A percentile compares a stretch with the other conserved stretches of the same genome.
These are phyloP conservation scores for Sicyos edulis DNA, from an alignment of 306 rosid genomes.

Conservation along the genomic window DNA sequence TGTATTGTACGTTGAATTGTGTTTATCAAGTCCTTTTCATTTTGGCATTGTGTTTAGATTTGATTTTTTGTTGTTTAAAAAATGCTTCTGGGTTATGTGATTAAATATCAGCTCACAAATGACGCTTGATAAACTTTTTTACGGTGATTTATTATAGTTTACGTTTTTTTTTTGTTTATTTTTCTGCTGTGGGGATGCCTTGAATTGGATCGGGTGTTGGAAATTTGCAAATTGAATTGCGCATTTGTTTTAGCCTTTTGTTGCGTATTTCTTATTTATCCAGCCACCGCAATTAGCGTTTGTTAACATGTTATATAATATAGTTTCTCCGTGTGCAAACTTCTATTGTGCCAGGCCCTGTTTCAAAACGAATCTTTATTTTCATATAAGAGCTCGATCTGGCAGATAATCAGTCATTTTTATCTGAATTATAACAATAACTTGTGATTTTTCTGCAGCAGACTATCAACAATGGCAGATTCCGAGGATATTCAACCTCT, in stretches of 20 bases:
- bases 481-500: conserved; percentile 92
- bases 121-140: background rate
- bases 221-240: background rate
- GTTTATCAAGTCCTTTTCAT: background rate
- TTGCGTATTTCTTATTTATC: background rate
- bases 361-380: background rate
- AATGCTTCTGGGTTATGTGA: background rate
- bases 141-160: background rate
- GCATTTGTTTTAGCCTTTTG: background rate
- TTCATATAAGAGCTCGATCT: background rate
- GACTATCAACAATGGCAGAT: conserved; percentile 61
- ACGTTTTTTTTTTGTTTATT: background rate
- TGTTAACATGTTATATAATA: background rate
- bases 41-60: background rate
- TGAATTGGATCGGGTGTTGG: background rate
- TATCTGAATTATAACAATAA: background rate
- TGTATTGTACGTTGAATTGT: background rate
- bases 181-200: no score
- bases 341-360: background rate
- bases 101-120: background rate
- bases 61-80: background rate
- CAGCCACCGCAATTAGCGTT: background rate
- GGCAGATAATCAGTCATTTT: background rate
- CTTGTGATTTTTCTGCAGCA: conserved; percentile 29
- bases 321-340: background rate